A percentile compares a stretch with the other conserved stretches of the same genome.
Conservation (phyloP, 176 grass and related monocot species). For the Oropetium thomaeum region DNA sequence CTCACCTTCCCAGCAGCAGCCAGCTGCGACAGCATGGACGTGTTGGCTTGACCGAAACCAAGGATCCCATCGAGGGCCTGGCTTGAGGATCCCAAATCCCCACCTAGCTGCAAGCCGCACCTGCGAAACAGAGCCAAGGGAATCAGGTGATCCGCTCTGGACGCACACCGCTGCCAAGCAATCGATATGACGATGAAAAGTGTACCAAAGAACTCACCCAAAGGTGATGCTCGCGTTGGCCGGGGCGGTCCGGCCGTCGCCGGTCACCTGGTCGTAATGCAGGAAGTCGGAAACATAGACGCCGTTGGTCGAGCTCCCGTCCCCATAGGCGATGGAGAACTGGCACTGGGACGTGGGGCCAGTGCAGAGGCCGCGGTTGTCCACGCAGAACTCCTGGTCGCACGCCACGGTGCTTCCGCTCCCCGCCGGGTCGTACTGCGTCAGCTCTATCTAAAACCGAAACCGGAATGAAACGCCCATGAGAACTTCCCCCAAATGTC, state of each 20-base stretch:
- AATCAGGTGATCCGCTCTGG: neutral
- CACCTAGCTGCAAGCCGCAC: constrained; percentile 81
- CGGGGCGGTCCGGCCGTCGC: constrained; percentile 54
- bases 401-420: constrained; percentile 58
- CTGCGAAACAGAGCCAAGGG: constrained; percentile 23
- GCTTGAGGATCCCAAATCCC: constrained; percentile 65
- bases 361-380: constrained; percentile 35
- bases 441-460: constrained; percentile 69
- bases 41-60: constrained; percentile 85
- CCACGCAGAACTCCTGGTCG: constrained; percentile 61
- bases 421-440: constrained; percentile 72
- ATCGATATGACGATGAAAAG: no score
- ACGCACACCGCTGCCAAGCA: neutral
- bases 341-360: constrained; percentile 38
- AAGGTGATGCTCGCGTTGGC: constrained; percentile 79
- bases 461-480: neutral
- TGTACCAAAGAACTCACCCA: constrained; percentile 39
- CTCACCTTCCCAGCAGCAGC: constrained; percentile 67
- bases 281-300: constrained; percentile 66
- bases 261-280: constrained; percentile 69
- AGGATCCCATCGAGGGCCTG: constrained; percentile 92
- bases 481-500: neutral
- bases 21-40: constrained; percentile 78
- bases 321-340: constrained; percentile 76
- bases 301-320: constrained; percentile 80